Evolutionary conservation across 176 grass and related monocot species (phyloP), one percentile per base, ranked within the genome.

Genomic region (Phyllostachys edulis): DNA sequence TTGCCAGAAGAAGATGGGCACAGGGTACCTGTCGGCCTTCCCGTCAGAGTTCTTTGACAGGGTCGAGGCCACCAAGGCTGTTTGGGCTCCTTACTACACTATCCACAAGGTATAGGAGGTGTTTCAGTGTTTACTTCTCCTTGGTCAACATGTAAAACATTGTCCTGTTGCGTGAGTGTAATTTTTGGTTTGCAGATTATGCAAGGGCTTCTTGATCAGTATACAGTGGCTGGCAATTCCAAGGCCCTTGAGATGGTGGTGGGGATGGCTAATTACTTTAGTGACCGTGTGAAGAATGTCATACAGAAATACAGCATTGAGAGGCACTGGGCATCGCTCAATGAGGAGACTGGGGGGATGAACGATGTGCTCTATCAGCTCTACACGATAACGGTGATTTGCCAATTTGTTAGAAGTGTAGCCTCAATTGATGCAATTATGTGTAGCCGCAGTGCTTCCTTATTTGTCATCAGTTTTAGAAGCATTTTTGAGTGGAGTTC

Each of bases 51-150:
- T 94, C 89, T 99, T 99, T 14, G 96, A 99, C 76, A 72, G 91
- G 38, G 88, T 92, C 46, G 96, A 99, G 42, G 60, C 86, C 64
- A 85, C 92, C 78, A 63, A 68, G n/a, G 42, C 79, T 81, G 96
- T 99, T 54, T 99, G 96, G 93, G 96, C 96, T 65, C 96, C 96
- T 56, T 99, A 96, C 84, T 99, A 96, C 86, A 99, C 93, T 36
- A 92, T 99, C 44, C 96, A 96, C 86, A 99, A 99, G 93, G 96
- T 96, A 69, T 12, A 52, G 2, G 10, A 55, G 49, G 18, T 65
- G 13, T 76, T 86, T 57, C 66, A 73, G 27, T 73, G 42, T 49
- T 13, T 51, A n/a, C 5, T 86, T 23, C 7, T 67, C 27, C 21
- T 81, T 65, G 11, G 23, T 41, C 21, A 41, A 20, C 50, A 68